Evolutionary conservation across 768 basidiomycete genomes (phyloP).

Genomic region (Panaeolus cyanescens): DNA sequence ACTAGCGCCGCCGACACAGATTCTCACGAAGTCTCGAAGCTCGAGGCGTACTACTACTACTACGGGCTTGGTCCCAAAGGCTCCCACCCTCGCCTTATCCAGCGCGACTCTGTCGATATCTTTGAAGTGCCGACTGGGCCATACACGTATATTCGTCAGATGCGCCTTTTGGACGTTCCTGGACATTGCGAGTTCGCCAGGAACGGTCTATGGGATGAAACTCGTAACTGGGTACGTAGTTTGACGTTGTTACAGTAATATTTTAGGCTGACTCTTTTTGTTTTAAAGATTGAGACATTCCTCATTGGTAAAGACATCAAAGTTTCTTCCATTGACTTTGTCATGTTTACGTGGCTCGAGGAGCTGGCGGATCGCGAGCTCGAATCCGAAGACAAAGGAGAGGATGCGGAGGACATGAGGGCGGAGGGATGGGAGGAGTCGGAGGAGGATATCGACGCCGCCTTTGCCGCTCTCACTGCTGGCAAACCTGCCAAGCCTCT

Average conservation of each 20-base stretch:
- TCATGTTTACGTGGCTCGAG: conserved; percentile 30
- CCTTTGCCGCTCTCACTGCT: conserved; percentile 24
- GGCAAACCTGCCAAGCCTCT: too few relatives aligned
- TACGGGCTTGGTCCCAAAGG: neutral
- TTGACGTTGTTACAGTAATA: conserved; percentile 18
- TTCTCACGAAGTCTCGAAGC: neutral
- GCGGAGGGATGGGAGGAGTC: too few relatives aligned
- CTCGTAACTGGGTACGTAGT: conserved; percentile 37
- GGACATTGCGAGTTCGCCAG: conserved; percentile 28
- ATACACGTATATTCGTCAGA: conserved; percentile 24
- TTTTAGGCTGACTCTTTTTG: conserved; percentile 30
- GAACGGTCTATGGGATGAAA: conserved; percentile 28
- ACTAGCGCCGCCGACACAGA: neutral
- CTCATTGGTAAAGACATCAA: conserved; percentile 20
- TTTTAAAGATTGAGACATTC: conserved; percentile 32
- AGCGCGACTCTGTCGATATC: conserved; percentile 2
- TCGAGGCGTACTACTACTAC: conserved; percentile 4
- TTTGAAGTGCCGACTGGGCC: neutral
- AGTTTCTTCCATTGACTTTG: conserved; percentile 29
- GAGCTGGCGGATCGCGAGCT: conserved; percentile 15
- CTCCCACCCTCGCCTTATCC: neutral
- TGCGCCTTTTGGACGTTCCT: conserved; percentile 28
- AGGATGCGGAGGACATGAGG: conserved; percentile 12
- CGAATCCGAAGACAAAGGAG: conserved; percentile 6
- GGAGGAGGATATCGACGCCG: conserved; percentile 11